Conservation (phyloP, 2,329 filamentous ascomycete genomes). For the Sordariomycetes sp. region DNA sequence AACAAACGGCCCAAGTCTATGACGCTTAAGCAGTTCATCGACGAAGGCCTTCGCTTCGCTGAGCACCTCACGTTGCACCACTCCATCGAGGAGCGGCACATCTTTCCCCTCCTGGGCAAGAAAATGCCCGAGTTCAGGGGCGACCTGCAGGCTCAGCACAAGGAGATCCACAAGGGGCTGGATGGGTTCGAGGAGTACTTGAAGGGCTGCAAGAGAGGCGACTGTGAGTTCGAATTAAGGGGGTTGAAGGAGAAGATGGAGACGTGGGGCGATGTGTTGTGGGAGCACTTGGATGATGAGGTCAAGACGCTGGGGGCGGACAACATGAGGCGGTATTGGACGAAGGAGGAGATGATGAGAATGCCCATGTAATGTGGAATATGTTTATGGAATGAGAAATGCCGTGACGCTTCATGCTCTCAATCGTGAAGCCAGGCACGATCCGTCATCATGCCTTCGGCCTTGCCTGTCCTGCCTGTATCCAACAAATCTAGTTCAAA, state of each 20-base stretch:
- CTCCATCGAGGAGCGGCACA: constrained; percentile 69
- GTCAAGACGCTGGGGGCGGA: constrained; percentile 70
- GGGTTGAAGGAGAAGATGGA: constrained; percentile 68
- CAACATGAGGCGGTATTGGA: constrained; percentile 84
- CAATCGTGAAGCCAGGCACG: no score
- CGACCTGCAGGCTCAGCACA: constrained; percentile 65
- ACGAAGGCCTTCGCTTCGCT: constrained; percentile 59
- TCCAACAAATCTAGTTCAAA: no score
- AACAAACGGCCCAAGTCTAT: constrained; percentile 52
- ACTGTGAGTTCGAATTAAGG: constrained; percentile 45
- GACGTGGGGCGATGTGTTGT: constrained; percentile 67
- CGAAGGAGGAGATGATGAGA: constrained; percentile 59
- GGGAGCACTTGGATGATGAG: constrained; percentile 79
- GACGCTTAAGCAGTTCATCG: constrained; percentile 60
- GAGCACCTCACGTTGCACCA: constrained; percentile 69
- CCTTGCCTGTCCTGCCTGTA: no score
- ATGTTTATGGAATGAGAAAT: no score
- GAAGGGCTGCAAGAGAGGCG: constrained; percentile 48
- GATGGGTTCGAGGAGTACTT: constrained; percentile 61
- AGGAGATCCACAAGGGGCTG: constrained; percentile 68
- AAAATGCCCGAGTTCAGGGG: constrained; percentile 71
- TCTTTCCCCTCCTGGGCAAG: constrained; percentile 69
- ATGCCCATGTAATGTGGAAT: constrained; percentile 50
- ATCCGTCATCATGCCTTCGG: no score
- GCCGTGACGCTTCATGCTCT: no score